These are phyloP conservation scores for Tulasnella calospora DNA, from an alignment of 768 basidiomycete species.

Conservation along the genomic window DNA sequence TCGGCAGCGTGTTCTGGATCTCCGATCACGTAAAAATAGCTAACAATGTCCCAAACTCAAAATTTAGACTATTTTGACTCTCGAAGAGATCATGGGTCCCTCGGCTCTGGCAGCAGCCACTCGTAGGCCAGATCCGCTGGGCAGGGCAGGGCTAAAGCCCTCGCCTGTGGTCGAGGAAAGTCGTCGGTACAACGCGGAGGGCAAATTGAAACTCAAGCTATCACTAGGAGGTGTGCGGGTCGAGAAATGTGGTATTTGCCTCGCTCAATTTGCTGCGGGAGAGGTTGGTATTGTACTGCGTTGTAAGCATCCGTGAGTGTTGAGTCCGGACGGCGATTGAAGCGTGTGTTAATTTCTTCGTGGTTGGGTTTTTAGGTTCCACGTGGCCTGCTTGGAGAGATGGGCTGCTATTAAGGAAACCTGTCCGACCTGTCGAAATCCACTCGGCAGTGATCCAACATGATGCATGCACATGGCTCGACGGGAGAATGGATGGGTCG, in stretches of 20 bases:
- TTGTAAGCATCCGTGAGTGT: conserved; percentile 9
- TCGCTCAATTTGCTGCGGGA: conserved; percentile 1
- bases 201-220: neutral
- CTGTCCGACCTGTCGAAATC: neutral
- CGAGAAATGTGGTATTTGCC: conserved; percentile 7
- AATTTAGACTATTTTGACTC: conserved; percentile 9
- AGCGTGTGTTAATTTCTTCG: too few species aligned
- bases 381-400: neutral
- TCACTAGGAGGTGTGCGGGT: neutral
- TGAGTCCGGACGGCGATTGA: too few species aligned
- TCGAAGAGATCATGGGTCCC: conserved; percentile 13
- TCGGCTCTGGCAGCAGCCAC: neutral
- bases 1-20: neutral
- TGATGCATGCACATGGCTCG: neutral
- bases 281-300: neutral
- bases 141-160: conserved; percentile 9
- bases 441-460: neutral
- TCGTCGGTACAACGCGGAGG: conserved; percentile 2
- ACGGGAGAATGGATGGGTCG: too few species aligned
- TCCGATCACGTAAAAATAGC: neutral
- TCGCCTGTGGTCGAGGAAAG: neutral
- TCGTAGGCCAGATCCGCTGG: neutral
- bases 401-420: neutral
- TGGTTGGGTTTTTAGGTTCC: neutral
- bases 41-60: too few species aligned